phyloP scores from a whole-genome alignment of 1,284 basidiomycete genomes.

The Fomitiporia mediterranea region DNA sequence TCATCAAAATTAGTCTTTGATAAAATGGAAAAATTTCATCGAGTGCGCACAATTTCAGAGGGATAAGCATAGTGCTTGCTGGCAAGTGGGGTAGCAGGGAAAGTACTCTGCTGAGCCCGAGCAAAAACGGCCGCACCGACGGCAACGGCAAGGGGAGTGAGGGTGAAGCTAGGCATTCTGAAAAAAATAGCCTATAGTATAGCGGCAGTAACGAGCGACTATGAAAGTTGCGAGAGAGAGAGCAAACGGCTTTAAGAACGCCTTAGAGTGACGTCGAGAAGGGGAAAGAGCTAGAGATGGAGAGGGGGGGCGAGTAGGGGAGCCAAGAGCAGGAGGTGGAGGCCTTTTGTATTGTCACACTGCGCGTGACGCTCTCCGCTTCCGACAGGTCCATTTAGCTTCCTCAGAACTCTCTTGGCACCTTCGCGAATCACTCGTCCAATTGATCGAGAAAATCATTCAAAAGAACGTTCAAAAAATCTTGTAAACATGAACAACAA shows the following conservation, averaged over 20 bases:
- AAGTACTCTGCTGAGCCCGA: conserved; percentile 29
- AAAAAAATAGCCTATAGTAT: conserved; percentile 15
- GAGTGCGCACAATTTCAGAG: conserved; percentile 38
- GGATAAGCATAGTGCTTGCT: conserved; percentile 49
- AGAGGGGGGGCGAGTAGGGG: conserved; percentile 4
- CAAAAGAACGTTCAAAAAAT: no score
- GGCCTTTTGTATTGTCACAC: conserved; percentile 7
- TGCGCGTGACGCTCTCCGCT: not conserved
- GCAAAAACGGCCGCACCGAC: conserved; percentile 32
- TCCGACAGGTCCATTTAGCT: no score
- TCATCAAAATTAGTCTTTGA: not conserved
- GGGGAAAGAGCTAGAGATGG: not conserved
- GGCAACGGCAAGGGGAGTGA: conserved; percentile 38
- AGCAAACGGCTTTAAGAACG: not conserved
- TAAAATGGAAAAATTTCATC: not conserved
- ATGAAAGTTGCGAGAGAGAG: conserved; percentile 1
- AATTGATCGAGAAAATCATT: no score
- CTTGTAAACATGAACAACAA: no score
- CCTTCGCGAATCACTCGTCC: no score
- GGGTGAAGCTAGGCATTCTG: conserved; percentile 41
- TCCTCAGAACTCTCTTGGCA: no score
- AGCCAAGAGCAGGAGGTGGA: not conserved
- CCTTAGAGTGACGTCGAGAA: conserved; percentile 1
- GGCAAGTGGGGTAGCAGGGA: conserved; percentile 47
- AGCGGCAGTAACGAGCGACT: conserved; percentile 15